Percentiles rank a stretch among this genome's conserved stretches.
Conservation (phyloP, 2,329 filamentous ascomycete genomes). For the Colletotrichum musicola region DNA sequence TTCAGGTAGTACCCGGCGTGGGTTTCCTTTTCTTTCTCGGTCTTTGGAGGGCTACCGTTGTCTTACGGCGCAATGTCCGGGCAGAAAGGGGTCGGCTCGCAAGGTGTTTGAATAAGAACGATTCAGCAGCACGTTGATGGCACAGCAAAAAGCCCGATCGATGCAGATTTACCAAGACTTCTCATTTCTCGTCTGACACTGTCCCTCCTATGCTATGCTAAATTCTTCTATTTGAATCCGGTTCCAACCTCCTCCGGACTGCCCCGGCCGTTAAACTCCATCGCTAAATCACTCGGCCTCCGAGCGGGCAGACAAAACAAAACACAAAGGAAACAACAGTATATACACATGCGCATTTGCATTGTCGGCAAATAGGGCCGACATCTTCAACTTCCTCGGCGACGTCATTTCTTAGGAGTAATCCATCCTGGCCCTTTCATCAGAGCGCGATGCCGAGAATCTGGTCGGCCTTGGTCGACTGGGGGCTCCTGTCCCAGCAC, state of each 20-base stretch:
- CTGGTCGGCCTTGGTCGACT: slow-evolving; percentile 20
- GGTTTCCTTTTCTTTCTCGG: neutral
- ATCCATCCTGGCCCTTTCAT: neutral
- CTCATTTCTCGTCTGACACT: neutral
- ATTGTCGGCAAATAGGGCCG: too few relatives aligned
- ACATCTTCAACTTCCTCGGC: too few relatives aligned
- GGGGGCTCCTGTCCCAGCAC: neutral
- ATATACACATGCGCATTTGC: too few relatives aligned
- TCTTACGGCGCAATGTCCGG: too few relatives aligned
- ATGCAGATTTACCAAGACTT: neutral
- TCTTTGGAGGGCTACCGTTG: neutral
- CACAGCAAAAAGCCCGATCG: neutral
- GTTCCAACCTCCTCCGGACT: neutral
- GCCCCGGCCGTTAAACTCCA: neutral
- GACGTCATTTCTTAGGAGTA: neutral
- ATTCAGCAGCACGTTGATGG: slow-evolving; percentile 5
- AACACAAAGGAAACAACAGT: neutral
- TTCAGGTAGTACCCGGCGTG: neutral
- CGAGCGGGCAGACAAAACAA: neutral
- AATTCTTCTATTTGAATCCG: neutral
- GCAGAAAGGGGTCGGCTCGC: neutral
- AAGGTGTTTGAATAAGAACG: neutral
- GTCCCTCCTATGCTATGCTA: neutral
- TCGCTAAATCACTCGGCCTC: slow-evolving; percentile 2
- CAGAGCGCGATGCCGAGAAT: slow-evolving; percentile 35